phyloP scores from a whole-genome alignment of 1,139 yeast genomes.

The Pichia sp. region DNA sequence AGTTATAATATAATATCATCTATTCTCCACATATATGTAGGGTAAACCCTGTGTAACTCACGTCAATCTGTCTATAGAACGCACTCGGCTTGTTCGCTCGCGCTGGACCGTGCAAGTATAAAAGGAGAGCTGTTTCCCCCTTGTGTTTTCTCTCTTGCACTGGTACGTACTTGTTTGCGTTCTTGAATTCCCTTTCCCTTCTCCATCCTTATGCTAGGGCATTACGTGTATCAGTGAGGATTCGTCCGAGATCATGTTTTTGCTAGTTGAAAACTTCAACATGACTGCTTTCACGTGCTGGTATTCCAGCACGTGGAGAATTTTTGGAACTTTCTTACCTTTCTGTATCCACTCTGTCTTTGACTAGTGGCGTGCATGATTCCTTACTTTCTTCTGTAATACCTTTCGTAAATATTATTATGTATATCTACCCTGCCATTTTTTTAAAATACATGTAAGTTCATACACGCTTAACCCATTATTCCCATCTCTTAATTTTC shows the following conservation, averaged over 20 bases:
- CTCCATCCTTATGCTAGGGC: slow-evolving; percentile 98
- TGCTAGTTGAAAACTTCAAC: slow-evolving; percentile 99
- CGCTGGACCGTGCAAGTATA: slow-evolving; percentile 5
- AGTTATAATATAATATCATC: slow-evolving; percentile 37
- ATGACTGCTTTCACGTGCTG: slow-evolving; percentile 81
- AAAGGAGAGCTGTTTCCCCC: slow-evolving; percentile 2
- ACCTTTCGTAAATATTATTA: too few species aligned
- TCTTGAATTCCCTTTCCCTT: slow-evolving; percentile 9
- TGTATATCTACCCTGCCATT: too few species aligned
- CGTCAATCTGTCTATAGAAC: slow-evolving; percentile 2
- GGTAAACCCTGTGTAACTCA: neutral
- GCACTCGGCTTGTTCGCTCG: neutral
- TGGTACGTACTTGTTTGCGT: neutral
- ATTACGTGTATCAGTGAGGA: slow-evolving; percentile 99
- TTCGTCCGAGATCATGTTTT: slow-evolving; percentile 99
- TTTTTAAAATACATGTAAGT: too few species aligned
- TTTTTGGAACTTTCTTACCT: slow-evolving; percentile 52
- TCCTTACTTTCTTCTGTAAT: too few species aligned
- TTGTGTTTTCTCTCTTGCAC: neutral
- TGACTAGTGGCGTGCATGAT: slow-evolving; percentile 4
- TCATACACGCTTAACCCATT: too few species aligned
- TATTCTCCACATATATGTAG: neutral
- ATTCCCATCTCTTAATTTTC: too few species aligned
- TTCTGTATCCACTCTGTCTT: slow-evolving; percentile 3
- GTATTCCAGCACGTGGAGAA: slow-evolving; percentile 51